Conservation (phyloP, 768 basidiomycete genomes). For the Pilatotrama ljubarskyi region DNA sequence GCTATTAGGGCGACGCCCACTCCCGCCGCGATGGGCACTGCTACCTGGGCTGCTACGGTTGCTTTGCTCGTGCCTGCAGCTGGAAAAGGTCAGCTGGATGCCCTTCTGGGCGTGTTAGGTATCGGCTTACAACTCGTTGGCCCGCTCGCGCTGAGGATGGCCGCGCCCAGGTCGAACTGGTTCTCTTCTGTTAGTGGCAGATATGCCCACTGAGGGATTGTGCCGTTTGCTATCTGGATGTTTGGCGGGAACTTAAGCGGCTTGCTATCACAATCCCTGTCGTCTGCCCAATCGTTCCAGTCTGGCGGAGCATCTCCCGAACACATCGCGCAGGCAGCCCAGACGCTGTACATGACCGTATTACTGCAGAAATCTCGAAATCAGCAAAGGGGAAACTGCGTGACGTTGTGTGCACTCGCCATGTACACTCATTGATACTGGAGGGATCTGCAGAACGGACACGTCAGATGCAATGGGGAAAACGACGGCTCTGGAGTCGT, state of each 20-base stretch:
- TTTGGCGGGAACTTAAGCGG: conserved; percentile 5
- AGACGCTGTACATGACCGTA: conserved; percentile 8
- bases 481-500: background rate
- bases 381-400: background rate
- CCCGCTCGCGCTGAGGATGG: background rate
- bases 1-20: conserved; percentile 7
- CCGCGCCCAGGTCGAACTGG: conserved; percentile 7
- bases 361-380: background rate
- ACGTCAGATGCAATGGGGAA: background rate
- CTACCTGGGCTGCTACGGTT: conserved; percentile 3
- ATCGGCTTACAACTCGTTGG: background rate
- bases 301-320: background rate
- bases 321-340: conserved; percentile 12
- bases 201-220: conserved; percentile 12
- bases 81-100: background rate
- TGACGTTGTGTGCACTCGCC: background rate
- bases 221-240: background rate
- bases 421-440: background rate
- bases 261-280: background rate
- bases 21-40: conserved; percentile 3
- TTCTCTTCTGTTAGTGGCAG: background rate
- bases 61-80: background rate
- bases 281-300: conserved; percentile 8
- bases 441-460: background rate
- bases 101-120: no score